These are phyloP conservation scores for Amanita rimosa DNA, from an alignment of 768 basidiomycete species.

Conservation along the genomic window DNA sequence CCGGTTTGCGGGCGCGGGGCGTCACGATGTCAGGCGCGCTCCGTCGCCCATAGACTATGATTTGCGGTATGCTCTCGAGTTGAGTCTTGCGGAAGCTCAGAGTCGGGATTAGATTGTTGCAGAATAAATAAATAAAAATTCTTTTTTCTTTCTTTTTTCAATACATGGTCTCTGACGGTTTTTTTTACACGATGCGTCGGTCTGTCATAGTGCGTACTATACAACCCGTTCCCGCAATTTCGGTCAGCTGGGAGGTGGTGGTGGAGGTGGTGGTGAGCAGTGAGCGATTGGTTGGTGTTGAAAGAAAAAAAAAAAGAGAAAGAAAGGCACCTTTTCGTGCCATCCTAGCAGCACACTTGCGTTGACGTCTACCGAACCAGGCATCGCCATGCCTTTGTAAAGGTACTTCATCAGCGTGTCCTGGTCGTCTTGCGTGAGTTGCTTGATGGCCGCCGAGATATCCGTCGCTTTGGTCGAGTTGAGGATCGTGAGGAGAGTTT, in stretches of 20 bases:
- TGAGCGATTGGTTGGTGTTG: not conserved
- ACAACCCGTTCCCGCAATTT: conserved; percentile 88
- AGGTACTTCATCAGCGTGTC: conserved; percentile 97
- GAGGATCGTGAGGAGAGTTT: conserved; percentile 75
- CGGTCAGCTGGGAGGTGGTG: conserved; percentile 55
- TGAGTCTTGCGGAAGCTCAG: conserved; percentile 62
- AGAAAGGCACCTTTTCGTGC: conserved; percentile 85
- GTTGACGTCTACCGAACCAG: conserved; percentile 48
- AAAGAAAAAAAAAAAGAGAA: not conserved
- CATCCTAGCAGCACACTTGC: conserved; percentile 65
- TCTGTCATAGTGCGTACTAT: conserved; percentile 79
- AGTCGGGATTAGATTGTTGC: conserved; percentile 14
- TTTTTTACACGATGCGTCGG: conserved; percentile 34
- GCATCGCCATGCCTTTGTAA: conserved; percentile 89
- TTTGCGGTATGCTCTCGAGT: conserved; percentile 49
- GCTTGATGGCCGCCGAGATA: conserved; percentile 64
- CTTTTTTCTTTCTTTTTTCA: too few species aligned
- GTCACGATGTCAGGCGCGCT: not conserved
- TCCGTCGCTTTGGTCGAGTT: conserved; percentile 92
- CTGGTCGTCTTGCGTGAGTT: conserved; percentile 62
- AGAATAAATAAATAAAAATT: not conserved
- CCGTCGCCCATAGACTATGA: conserved; percentile 39
- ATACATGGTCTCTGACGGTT: too few species aligned
- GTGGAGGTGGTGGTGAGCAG: too few species aligned
- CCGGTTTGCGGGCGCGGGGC: not conserved